Evolutionary conservation across 1,284 basidiomycete species (phyloP).

Genomic region (Mycena citricolor): DNA sequence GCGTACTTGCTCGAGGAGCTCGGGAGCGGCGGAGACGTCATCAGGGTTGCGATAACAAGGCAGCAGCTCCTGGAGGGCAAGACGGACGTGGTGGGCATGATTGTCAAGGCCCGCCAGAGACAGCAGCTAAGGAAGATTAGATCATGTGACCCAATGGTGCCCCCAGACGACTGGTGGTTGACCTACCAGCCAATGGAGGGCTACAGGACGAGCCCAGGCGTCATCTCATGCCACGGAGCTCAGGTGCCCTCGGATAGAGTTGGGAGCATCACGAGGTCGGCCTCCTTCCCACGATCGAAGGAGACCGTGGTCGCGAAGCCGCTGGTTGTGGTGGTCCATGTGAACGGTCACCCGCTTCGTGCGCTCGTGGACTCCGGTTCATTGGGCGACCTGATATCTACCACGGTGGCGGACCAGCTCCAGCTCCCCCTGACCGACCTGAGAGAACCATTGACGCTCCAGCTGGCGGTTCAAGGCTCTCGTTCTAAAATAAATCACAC

Average conservation of each 20-base stretch:
- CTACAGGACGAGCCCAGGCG: not conserved
- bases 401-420: conserved; percentile 2
- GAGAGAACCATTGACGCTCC: conserved; percentile 26
- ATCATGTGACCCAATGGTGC: too few species aligned
- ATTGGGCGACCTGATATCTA: conserved; percentile 3
- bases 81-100: too few species aligned
- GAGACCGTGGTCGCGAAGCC: conserved; percentile 13
- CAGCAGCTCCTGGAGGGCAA: too few species aligned
- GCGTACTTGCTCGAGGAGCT: too few species aligned
- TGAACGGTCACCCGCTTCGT: conserved; percentile 28
- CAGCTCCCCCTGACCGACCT: not conserved
- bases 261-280: not conserved
- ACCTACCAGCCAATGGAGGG: too few species aligned
- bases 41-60: too few species aligned
- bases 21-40: too few species aligned
- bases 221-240: not conserved
- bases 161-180: too few species aligned
- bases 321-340: conserved; percentile 26
- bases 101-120: too few species aligned
- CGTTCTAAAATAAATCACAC: conserved; percentile 22
- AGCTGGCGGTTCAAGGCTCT: conserved; percentile 29
- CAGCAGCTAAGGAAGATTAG: too few species aligned
- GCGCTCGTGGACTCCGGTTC: conserved; percentile 31
- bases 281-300: not conserved
- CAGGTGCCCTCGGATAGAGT: not conserved